Conservation (phyloP, 768 basidiomycete species). For the Agaricus subrufescens region DNA sequence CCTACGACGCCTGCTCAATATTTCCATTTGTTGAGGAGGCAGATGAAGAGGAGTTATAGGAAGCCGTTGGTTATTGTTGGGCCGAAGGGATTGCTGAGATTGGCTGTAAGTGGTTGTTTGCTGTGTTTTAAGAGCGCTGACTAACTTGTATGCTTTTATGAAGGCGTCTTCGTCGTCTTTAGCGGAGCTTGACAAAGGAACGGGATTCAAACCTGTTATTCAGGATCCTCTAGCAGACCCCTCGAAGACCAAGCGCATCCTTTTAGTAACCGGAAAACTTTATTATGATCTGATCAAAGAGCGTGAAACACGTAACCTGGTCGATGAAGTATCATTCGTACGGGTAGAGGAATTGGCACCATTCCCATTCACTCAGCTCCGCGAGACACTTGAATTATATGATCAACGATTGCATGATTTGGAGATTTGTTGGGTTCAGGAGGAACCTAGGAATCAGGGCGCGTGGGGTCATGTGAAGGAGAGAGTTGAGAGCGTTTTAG, state of each 20-base stretch:
- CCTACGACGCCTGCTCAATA: constrained; percentile 90
- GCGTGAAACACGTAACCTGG: constrained; percentile 45
- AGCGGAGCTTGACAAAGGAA: constrained; percentile 53
- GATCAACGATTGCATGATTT: constrained; percentile 16
- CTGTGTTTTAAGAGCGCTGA: constrained; percentile 51
- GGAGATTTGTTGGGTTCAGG: constrained; percentile 70
- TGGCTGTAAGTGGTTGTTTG: constrained; percentile 44
- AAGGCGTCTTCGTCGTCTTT: constrained; percentile 74
- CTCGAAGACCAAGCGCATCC: constrained; percentile 51
- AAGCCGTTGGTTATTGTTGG: constrained; percentile 83
- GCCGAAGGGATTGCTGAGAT: constrained; percentile 56
- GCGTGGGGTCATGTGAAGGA: constrained; percentile 63
- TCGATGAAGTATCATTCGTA: constrained; percentile 57
- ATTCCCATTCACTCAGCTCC: constrained; percentile 69
- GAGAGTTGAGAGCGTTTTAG: constrained; percentile 51
- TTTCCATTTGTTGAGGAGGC: constrained; percentile 88
- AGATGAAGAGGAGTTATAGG: constrained; percentile 79
- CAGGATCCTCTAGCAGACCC: constrained; percentile 39
- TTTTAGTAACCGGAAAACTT: constrained; percentile 77
- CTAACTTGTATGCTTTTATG: background rate
- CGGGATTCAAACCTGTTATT: constrained; percentile 65
- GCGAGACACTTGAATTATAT: constrained; percentile 43
- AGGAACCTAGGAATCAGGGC: constrained; percentile 88
- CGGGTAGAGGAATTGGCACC: constrained; percentile 86
- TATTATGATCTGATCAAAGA: constrained; percentile 85